Conservation (phyloP, 2,329 filamentous ascomycete genomes). For the Akanthomyces lecanii region DNA sequence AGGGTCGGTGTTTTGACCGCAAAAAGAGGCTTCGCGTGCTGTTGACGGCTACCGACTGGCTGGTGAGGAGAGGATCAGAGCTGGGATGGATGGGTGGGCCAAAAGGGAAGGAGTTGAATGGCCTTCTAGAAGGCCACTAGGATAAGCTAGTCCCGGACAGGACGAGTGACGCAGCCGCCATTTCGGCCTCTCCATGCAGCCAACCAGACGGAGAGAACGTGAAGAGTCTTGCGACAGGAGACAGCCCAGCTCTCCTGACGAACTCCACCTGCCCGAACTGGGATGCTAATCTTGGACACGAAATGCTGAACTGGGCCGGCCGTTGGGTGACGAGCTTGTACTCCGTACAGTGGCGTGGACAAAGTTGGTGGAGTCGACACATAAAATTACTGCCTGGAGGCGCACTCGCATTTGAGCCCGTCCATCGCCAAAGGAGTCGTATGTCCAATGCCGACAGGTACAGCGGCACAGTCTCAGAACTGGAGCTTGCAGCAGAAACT, state of each 20-base stretch:
- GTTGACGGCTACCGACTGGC: slow-evolving; percentile 3
- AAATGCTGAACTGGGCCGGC: not conserved
- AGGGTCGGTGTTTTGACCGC: slow-evolving; percentile 3
- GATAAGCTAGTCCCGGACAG: slow-evolving; percentile 27
- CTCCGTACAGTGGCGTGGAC: not conserved
- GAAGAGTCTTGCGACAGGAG: slow-evolving; percentile 11
- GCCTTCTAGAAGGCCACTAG: slow-evolving; percentile 35
- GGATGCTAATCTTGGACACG: slow-evolving; percentile 1
- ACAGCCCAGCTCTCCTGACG: not conserved
- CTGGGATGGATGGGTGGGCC: slow-evolving; percentile 15
- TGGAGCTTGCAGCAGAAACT: not conserved
- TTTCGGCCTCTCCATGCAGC: slow-evolving; percentile 23
- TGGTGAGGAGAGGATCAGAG: not conserved
- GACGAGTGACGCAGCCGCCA: slow-evolving; percentile 24
- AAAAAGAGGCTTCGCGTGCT: slow-evolving; percentile 2
- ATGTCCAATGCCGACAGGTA: not conserved
- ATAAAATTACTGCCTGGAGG: not conserved
- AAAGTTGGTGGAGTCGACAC: not conserved
- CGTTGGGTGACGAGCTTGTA: not conserved
- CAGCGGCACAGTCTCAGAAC: not conserved
- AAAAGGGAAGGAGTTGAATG: slow-evolving; percentile 20
- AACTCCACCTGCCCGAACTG: not conserved
- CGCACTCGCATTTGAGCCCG: not conserved
- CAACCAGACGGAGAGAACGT: slow-evolving; percentile 24
- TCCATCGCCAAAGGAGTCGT: not conserved